phyloP scores from a whole-genome alignment of 352 stramenopile genomes.

The Pythium phragmiticola region DNA sequence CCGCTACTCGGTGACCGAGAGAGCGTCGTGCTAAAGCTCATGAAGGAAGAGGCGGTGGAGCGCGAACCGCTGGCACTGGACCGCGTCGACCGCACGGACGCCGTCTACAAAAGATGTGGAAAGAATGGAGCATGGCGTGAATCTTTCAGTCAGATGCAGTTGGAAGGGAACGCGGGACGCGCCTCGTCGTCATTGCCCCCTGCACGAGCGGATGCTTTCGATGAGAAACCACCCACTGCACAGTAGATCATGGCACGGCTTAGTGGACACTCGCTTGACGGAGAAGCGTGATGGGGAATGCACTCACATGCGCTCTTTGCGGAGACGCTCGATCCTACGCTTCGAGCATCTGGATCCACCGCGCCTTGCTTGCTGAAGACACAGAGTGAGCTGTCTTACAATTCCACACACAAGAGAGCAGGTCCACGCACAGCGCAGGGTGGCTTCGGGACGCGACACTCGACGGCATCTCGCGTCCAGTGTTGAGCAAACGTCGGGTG shows the following conservation, averaged over 20 bases:
- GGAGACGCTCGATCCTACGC: not conserved
- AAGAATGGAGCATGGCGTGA: not conserved
- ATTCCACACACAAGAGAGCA: not conserved
- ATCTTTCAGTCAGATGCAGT: not conserved
- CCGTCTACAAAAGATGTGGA: not conserved
- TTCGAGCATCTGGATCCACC: not conserved
- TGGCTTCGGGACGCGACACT: not conserved
- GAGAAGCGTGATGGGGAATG: not conserved
- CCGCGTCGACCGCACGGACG: slow-evolving; percentile 8
- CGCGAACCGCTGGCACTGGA: not conserved
- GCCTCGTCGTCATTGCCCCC: not conserved
- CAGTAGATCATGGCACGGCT: not conserved
- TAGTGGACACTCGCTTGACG: not conserved
- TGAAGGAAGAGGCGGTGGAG: not conserved
- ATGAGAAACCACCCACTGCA: not conserved
- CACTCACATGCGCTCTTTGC: not conserved
- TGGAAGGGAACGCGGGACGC: not conserved
- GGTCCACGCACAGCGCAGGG: not conserved
- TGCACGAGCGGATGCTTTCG: not conserved
- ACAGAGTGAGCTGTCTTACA: not conserved
- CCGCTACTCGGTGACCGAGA: slow-evolving; percentile 13
- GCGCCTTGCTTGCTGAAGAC: not conserved
- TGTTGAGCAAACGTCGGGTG: not conserved
- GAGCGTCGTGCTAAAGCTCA: not conserved
- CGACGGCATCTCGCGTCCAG: not conserved